Evolutionary conservation across 768 basidiomycete species (phyloP), one percentile per base, ranked within the genome.

Genomic region (Lactarius indigo): DNA sequence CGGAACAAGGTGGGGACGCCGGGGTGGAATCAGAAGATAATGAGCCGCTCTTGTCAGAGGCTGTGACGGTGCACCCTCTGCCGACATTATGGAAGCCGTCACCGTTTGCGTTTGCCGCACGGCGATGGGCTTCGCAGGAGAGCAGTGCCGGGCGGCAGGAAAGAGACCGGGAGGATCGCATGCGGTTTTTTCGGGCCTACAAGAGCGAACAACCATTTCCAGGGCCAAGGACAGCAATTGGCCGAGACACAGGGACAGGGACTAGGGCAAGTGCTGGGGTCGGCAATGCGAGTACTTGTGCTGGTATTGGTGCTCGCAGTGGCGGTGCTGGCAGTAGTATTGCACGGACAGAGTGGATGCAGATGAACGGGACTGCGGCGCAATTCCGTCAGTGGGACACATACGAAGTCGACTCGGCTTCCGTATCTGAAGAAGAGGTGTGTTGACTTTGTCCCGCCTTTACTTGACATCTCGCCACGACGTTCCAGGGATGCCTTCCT

Each of bases 351-450:
- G 64, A 61, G 35, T 66, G 64, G 68, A 52, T 66, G 28, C 60
- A 61, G 28, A 39, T 65, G 65, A 66, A 68, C 44, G 64, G 64
- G 65, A 57, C 56, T 33, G 59, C 56, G n/a, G 59, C 17, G 20
- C 55, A 66, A 5, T 33, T 39, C 23, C 26, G 60, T 58, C 17
- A 33, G 59, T 68, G 47, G 59, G 64, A 68, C 59, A 30, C 54
- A 56, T 66, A 59, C 35, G 59, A 41, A 58, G 57, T n/a, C 31
- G 68, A 68, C 31, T 61, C 55, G 54, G 64, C 28, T 65, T 66
- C 64, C 59, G 66, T 54, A 30, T 68, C 68, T 55, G 68, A 68
- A 66, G 68, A 66, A 61, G 68, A 68, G 68, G 68, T 66, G 64
- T 65, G 68, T 68, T 55, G 68, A 61, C 64, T 60, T 57, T 56